phyloP scores from a whole-genome alignment of 2,329 filamentous ascomycete genomes.

The Penicillium sclerotiorum region DNA sequence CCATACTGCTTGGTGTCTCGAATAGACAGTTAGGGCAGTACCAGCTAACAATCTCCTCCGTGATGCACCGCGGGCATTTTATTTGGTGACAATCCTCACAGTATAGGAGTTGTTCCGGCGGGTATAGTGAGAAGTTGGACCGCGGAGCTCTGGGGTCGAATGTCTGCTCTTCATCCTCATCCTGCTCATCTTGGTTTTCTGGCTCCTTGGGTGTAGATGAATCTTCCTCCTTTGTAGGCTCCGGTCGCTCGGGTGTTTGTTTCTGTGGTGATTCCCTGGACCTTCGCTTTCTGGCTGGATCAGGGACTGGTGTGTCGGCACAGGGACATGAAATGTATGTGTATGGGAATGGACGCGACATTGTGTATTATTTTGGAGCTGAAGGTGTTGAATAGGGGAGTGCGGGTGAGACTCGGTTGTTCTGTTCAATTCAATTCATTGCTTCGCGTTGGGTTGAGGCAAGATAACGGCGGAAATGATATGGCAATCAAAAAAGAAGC shows the following conservation, averaged over 20 bases:
- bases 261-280: slow-evolving; percentile 40
- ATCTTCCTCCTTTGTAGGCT: slow-evolving; percentile 3
- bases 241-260: slow-evolving; percentile 26
- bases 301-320: slow-evolving; percentile 52
- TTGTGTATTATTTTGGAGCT: slow-evolving; percentile 26
- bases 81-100: slow-evolving; percentile 98
- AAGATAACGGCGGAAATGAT: neutral
- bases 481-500: neutral
- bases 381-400: neutral
- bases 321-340: slow-evolving; percentile 68
- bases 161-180: slow-evolving; percentile 65
- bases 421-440: slow-evolving; percentile 21
- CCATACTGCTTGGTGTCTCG: slow-evolving; percentile 89
- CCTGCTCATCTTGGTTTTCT: slow-evolving; percentile 50
- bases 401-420: neutral
- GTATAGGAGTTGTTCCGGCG: slow-evolving; percentile 90
- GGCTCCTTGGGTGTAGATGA: slow-evolving; percentile 12
- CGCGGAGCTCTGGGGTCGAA: slow-evolving; percentile 85
- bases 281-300: slow-evolving; percentile 42
- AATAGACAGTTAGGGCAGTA: slow-evolving; percentile 96
- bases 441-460: slow-evolving; percentile 12
- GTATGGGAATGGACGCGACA: slow-evolving; percentile 64
- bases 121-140: slow-evolving; percentile 89
- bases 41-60: slow-evolving; percentile 92
- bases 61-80: slow-evolving; percentile 86